Percentiles rank a stretch among this genome's conserved stretches.
phyloP scores from a whole-genome alignment of 1,139 yeast genomes.

The Wickerhamiella pararugosa region DNA sequence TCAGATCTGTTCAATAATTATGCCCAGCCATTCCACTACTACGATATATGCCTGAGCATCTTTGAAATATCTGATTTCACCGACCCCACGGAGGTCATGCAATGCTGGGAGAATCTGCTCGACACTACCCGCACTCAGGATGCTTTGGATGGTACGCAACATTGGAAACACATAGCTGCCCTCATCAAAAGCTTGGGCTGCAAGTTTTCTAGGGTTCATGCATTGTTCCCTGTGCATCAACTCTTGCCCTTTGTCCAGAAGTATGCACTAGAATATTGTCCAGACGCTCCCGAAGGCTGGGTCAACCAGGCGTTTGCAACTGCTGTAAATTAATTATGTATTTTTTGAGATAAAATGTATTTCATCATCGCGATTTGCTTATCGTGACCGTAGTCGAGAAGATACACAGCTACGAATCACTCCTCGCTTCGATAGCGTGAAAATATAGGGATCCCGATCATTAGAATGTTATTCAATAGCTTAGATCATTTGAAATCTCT shows the following conservation, averaged over 20 bases:
- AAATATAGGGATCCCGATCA: no score
- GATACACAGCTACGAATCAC: no score
- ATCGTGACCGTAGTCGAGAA: no score
- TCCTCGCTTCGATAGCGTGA: no score
- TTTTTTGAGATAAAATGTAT: not conserved
- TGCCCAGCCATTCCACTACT: constrained; percentile 79
- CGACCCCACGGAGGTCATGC: constrained; percentile 25
- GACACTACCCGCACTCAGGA: constrained; percentile 25
- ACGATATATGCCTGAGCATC: constrained; percentile 62
- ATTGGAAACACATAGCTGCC: constrained; percentile 25
- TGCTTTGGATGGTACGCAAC: constrained; percentile 16
- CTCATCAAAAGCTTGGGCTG: constrained; percentile 35
- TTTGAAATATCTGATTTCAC: constrained; percentile 62
- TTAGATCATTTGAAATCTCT: no score
- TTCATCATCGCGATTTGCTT: no score
- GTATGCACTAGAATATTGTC: constrained; percentile 26
- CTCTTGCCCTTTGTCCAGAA: constrained; percentile 41
- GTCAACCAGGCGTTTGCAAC: constrained; percentile 57
- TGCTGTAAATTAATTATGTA: constrained; percentile 33
- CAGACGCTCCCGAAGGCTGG: constrained; percentile 36
- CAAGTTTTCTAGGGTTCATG: constrained; percentile 41
- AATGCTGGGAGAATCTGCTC: constrained; percentile 26
- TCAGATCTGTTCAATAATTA: constrained; percentile 73
- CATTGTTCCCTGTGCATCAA: constrained; percentile 68
- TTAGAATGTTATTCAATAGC: no score